Evolutionary conservation across 1,139 yeast species (phyloP).

Genomic region (Suhomyces chickasaworum): DNA sequence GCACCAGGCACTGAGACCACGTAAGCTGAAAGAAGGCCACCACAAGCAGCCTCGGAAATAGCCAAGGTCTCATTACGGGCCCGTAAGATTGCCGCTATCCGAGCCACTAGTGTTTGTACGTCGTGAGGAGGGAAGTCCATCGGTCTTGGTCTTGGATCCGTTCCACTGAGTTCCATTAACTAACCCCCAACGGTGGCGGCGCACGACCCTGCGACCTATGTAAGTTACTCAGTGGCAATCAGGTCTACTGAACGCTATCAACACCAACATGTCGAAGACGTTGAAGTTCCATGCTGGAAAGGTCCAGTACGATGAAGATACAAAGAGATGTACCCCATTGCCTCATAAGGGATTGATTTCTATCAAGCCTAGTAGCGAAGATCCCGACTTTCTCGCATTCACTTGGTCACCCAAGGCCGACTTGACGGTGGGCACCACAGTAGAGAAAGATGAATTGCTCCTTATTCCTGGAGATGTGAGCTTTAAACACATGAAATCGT

Average conservation of each 20-base stretch:
- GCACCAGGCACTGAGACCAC: conserved; percentile 85
- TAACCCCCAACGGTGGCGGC: conserved; percentile 8
- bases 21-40: conserved; percentile 80
- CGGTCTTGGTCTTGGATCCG: neutral
- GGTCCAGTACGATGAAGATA: conserved; percentile 70
- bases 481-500: conserved; percentile 72
- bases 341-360: conserved; percentile 75
- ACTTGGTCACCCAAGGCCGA: conserved; percentile 44
- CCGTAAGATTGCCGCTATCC: conserved; percentile 59
- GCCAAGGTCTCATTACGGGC: conserved; percentile 65
- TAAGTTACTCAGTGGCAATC: conserved; percentile 14
- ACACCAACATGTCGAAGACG: conserved; percentile 16
- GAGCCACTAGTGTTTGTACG: conserved; percentile 49
- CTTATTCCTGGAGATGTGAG: conserved; percentile 93
- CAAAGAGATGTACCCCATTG: conserved; percentile 72
- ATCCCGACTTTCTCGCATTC: conserved; percentile 48
- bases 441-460: conserved; percentile 67
- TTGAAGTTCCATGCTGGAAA: conserved; percentile 83
- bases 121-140: conserved; percentile 67
- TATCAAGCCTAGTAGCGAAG: conserved; percentile 61
- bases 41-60: conserved; percentile 87
- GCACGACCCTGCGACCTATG: conserved; percentile 1
- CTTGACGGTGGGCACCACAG: conserved; percentile 29
- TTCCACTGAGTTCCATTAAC: neutral
- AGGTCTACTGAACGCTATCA: neutral